Evolutionary conservation across 768 basidiomycete species (phyloP).

Genomic region (Mycena vulgaris): DNA sequence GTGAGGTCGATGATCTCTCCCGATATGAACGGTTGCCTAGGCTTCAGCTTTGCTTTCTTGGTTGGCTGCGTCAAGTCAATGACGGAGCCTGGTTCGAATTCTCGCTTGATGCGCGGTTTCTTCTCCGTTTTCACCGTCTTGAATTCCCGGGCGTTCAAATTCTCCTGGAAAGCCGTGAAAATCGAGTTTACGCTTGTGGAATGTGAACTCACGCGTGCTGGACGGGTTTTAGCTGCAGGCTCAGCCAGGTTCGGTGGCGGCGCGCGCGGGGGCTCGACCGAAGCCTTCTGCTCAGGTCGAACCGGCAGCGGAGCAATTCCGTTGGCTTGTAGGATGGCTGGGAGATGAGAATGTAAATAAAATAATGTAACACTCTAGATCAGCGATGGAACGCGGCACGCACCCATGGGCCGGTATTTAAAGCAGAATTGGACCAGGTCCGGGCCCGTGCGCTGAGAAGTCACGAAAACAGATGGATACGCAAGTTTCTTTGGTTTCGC

Average conservation of each 20-base stretch:
- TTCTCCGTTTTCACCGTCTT: constrained; percentile 10
- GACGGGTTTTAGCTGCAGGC: no score
- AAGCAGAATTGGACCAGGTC: constrained; percentile 31
- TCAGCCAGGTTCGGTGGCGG: no score
- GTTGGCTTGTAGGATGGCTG: constrained; percentile 34
- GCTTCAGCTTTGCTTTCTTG: constrained; percentile 10
- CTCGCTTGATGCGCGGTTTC: constrained; percentile 14
- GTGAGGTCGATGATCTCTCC: constrained; percentile 26
- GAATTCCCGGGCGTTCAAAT: neutral
- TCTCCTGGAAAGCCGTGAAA: constrained; percentile 6
- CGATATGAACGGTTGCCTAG: neutral
- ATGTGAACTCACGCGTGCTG: neutral
- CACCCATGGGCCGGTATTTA: constrained; percentile 34
- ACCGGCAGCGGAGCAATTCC: constrained; percentile 20
- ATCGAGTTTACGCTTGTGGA: neutral
- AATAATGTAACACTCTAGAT: no score
- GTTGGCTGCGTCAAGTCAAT: constrained; percentile 19
- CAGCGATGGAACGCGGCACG: neutral
- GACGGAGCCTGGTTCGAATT: neutral
- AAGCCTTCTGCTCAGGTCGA: constrained; percentile 13
- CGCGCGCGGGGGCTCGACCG: neutral
- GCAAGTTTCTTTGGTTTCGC: neutral
- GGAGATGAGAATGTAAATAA: neutral
- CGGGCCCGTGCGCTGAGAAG: constrained; percentile 1
- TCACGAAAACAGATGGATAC: neutral